Percentiles rank a stretch among this genome's conserved stretches.
Evolutionary conservation across 2,329 filamentous ascomycete species (phyloP).

Genomic region (Metarhizium sp.): DNA sequence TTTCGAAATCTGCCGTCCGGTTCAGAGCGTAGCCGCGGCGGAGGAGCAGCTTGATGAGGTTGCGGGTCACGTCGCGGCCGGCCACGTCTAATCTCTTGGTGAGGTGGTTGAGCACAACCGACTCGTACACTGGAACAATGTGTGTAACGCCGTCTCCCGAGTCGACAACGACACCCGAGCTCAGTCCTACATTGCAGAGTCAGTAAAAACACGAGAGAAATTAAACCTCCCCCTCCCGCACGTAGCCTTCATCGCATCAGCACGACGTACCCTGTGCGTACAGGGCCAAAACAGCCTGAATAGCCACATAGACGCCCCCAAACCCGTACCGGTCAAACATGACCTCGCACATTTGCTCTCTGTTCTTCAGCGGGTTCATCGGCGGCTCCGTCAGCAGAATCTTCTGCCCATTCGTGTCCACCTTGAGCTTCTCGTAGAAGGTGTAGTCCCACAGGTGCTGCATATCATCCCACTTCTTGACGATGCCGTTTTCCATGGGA

Average conservation of each 20-base stretch:
- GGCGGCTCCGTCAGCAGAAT: conserved; percentile 95
- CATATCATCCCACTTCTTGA: conserved; percentile 99
- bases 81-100: conserved; percentile 91
- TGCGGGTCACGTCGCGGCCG: conserved; percentile 94
- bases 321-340: conserved; percentile 98
- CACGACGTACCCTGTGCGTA: conserved; percentile 78
- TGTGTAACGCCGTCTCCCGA: conserved; percentile 97
- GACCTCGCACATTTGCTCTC: conserved; percentile 96
- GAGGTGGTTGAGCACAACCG: conserved; percentile 92
- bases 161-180: conserved; percentile 94
- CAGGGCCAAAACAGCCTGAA: conserved; percentile 89
- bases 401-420: conserved; percentile 86
- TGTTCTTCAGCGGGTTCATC: conserved; percentile 94
- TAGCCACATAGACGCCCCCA: conserved; percentile 94
- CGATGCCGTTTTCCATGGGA: conserved; percentile 99
- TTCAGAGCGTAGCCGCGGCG: conserved; percentile 94
- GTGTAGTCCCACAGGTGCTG: conserved; percentile 99
- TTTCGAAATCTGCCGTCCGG: conserved; percentile 97
- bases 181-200: conserved; percentile 49
- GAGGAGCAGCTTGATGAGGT: conserved; percentile 88
- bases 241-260: too few species aligned
- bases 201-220: background rate
- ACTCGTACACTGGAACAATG: conserved; percentile 97
- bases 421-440: conserved; percentile 92
- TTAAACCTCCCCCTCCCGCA: background rate